These are phyloP conservation scores for Amaranthus palmeri DNA, from an alignment of 148 eudicot genomes.

Conservation along the genomic window DNA sequence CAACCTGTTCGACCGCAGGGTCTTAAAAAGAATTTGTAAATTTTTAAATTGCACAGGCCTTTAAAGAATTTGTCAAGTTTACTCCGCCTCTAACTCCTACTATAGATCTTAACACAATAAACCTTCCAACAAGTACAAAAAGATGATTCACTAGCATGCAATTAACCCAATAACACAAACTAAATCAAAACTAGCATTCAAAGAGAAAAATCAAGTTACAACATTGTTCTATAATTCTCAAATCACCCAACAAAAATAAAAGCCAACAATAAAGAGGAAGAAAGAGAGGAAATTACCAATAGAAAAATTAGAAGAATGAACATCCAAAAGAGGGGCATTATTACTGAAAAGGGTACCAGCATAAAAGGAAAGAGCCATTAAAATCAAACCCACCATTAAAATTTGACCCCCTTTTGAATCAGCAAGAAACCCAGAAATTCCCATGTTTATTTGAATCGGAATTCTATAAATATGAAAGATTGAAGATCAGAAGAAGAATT, in stretches of 20 bases:
- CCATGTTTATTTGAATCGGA: slow-evolving; percentile 14
- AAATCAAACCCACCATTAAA: slow-evolving; percentile 44
- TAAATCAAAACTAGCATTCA: background rate
- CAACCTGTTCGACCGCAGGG: too few species aligned
- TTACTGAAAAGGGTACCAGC: slow-evolving; percentile 62
- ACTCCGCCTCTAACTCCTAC: background rate
- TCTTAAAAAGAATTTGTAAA: too few species aligned
- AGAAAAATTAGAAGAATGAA: slow-evolving; percentile 35
- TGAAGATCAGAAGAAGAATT: too few species aligned
- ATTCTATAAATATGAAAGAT: background rate
- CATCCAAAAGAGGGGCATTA: slow-evolving; percentile 33
- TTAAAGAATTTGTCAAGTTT: too few species aligned
- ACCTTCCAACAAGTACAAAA: background rate
- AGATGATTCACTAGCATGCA: background rate
- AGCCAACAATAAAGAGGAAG: background rate
- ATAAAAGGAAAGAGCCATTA: slow-evolving; percentile 73
- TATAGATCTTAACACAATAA: background rate
- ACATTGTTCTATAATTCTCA: background rate
- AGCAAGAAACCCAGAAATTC: slow-evolving; percentile 3
- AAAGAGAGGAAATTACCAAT: slow-evolving; percentile 27
- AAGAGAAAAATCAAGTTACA: background rate
- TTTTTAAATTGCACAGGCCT: too few species aligned
- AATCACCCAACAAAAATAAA: background rate
- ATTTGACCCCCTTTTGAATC: slow-evolving; percentile 61
- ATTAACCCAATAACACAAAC: background rate